Evolutionary conservation across 2,329 filamentous ascomycete genomes (phyloP).

Genomic region (Arthrobotrys megalospora): DNA sequence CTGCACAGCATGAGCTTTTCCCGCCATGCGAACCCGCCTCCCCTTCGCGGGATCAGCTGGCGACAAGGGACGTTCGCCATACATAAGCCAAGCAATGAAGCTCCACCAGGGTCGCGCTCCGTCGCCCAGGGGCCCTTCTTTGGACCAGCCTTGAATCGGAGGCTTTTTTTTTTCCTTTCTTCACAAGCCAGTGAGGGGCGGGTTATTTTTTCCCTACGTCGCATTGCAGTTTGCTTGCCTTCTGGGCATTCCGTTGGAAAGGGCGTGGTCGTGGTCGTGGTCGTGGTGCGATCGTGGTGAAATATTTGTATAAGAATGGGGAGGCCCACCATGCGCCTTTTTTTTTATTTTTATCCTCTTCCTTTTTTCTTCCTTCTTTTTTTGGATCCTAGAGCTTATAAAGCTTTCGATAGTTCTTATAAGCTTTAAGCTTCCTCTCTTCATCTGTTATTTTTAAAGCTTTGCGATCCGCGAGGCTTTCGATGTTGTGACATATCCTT

Average conservation of each 20-base stretch:
- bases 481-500: not conserved
- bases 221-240: slow-evolving; percentile 1
- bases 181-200: slow-evolving; percentile 14
- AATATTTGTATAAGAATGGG: slow-evolving; percentile 20
- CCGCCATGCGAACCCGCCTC: slow-evolving; percentile 1
- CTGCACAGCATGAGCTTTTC: slow-evolving; percentile 4
- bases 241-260: slow-evolving; percentile 4
- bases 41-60: slow-evolving; percentile 13
- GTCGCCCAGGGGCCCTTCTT: slow-evolving; percentile 5
- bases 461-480: slow-evolving; percentile 16
- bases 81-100: slow-evolving; percentile 27
- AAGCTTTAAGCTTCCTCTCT: slow-evolving; percentile 14
- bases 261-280: not conserved
- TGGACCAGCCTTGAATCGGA: slow-evolving; percentile 13
- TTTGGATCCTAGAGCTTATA: slow-evolving; percentile 1
- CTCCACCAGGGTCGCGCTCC: slow-evolving; percentile 1
- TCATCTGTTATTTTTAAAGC: not conserved
- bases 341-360: not conserved
- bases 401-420: slow-evolving; percentile 4
- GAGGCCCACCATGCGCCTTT: not conserved
- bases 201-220: not conserved
- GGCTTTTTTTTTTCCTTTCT: slow-evolving; percentile 19
- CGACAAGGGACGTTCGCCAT: slow-evolving; percentile 11
- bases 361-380: not conserved
- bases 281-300: not conserved